Percentiles rank a stretch among this genome's conserved stretches.
phyloP scores from a whole-genome alignment of 148 eudicot genomes.

The Nepenthes gracilis region DNA sequence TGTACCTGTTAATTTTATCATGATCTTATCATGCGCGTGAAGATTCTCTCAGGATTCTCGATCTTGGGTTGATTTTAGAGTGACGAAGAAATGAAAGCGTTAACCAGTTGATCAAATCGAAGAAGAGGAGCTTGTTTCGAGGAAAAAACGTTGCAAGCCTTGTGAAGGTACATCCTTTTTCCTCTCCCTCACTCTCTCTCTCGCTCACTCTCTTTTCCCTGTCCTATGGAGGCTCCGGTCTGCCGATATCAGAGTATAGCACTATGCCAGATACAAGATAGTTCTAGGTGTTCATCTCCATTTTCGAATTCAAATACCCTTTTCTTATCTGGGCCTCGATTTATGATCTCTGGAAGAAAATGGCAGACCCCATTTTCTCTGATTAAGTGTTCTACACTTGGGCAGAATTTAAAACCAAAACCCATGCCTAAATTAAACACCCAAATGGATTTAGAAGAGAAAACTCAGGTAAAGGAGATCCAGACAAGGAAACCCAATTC shows the following conservation, averaged over 20 bases:
- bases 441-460: slow-evolving; percentile 14
- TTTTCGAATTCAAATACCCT: slow-evolving; percentile 11
- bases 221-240: slow-evolving; percentile 39
- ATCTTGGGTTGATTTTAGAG: too few species aligned
- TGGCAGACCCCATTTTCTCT: slow-evolving; percentile 14
- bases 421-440: slow-evolving; percentile 31
- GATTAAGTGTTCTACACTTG: slow-evolving; percentile 23
- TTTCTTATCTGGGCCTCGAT: slow-evolving; percentile 13
- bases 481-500: slow-evolving; percentile 6
- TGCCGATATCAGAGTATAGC: slow-evolving; percentile 22
- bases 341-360: slow-evolving; percentile 13
- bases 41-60: too few species aligned
- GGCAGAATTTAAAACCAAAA: slow-evolving; percentile 41
- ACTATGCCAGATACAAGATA: slow-evolving; percentile 20
- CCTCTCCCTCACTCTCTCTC: background rate
- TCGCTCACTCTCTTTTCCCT: background rate
- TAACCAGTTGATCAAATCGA: too few species aligned
- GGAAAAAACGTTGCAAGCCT: too few species aligned
- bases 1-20: too few species aligned
- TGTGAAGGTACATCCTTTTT: background rate
- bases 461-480: slow-evolving; percentile 4
- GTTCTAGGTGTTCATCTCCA: slow-evolving; percentile 15
- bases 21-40: too few species aligned
- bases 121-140: too few species aligned
- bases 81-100: too few species aligned